A percentile compares a stretch with the other conserved stretches of the same genome.
These are phyloP conservation scores for Colletotrichum karsti DNA, from an alignment of 2,329 filamentous ascomycete species.

Conservation along the genomic window DNA sequence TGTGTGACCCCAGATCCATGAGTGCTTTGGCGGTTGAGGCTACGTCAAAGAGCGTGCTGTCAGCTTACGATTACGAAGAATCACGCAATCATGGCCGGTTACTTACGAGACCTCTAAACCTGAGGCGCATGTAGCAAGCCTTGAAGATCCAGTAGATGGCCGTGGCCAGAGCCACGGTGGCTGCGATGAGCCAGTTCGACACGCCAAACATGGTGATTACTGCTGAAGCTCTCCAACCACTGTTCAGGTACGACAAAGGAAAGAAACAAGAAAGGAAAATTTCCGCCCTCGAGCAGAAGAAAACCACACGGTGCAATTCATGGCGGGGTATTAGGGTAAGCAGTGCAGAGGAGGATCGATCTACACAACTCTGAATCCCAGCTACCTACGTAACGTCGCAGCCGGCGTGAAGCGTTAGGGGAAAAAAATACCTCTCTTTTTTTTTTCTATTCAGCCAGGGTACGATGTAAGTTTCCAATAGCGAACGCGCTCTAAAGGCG, in stretches of 20 bases:
- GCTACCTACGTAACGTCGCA: neutral
- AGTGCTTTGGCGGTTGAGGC: constrained; percentile 30
- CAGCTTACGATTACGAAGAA: fast-evolving
- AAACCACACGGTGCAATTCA: neutral
- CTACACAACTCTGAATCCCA: neutral
- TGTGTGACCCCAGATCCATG: constrained; percentile 33
- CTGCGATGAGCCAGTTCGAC: constrained; percentile 20
- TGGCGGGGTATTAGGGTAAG: constrained; percentile 12
- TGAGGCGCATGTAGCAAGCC: constrained; percentile 10
- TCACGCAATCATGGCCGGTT: fast-evolving
- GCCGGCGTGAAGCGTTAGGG: neutral
- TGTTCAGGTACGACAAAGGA: neutral
- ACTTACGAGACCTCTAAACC: constrained; percentile 25
- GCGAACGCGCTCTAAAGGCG: neutral
- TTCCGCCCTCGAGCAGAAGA: neutral
- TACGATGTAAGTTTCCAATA: neutral
- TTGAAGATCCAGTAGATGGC: constrained; percentile 22
- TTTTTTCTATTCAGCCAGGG: neutral
- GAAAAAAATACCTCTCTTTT: neutral
- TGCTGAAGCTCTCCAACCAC: neutral
- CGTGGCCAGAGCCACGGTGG: constrained; percentile 18
- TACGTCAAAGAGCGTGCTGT: neutral
- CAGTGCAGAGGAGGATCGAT: neutral
- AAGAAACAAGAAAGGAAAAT: neutral
- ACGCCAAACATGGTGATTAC: constrained; percentile 15